These are phyloP conservation scores for Harringtonia aguacate DNA, from an alignment of 2,329 filamentous ascomycete species.

Conservation along the genomic window DNA sequence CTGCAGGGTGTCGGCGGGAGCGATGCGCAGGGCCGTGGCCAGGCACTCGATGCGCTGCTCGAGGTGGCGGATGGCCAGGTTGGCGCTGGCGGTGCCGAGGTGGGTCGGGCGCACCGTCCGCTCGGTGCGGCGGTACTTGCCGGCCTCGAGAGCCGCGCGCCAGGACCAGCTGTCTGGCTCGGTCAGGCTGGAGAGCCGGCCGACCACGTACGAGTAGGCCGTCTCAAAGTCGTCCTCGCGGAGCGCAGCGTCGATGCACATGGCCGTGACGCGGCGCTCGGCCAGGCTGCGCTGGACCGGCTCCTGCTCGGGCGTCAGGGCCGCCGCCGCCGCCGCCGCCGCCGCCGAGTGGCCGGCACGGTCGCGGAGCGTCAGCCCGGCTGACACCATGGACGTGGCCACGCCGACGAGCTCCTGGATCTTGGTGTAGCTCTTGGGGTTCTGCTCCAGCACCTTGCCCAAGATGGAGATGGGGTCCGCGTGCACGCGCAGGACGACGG, in stretches of 20 bases:
- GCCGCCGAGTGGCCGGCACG: too few species aligned
- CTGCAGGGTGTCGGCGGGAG: slow-evolving; percentile 57
- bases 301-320: neutral
- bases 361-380: slow-evolving; percentile 32
- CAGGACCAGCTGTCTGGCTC: slow-evolving; percentile 57
- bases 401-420: slow-evolving; percentile 64
- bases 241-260: slow-evolving; percentile 71
- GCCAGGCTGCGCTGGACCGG: slow-evolving; percentile 25
- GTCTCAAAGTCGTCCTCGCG: slow-evolving; percentile 75
- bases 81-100: slow-evolving; percentile 47
- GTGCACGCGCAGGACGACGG: slow-evolving; percentile 67
- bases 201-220: slow-evolving; percentile 74
- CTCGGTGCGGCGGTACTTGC: slow-evolving; percentile 54
- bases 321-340: too few species aligned
- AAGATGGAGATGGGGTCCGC: slow-evolving; percentile 65
- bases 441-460: slow-evolving; percentile 64
- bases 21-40: slow-evolving; percentile 62
- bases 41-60: slow-evolving; percentile 76
- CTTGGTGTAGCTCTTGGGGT: slow-evolving; percentile 61
- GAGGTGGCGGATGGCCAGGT: slow-evolving; percentile 56
- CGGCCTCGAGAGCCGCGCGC: slow-evolving; percentile 69
- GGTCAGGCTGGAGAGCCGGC: slow-evolving; percentile 41
- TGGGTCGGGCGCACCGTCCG: slow-evolving; percentile 46
- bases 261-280: slow-evolving; percentile 60
- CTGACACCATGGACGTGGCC: slow-evolving; percentile 53